phyloP scores from a whole-genome alignment of 805 yeast genomes.

The Myxozyma monticola region DNA sequence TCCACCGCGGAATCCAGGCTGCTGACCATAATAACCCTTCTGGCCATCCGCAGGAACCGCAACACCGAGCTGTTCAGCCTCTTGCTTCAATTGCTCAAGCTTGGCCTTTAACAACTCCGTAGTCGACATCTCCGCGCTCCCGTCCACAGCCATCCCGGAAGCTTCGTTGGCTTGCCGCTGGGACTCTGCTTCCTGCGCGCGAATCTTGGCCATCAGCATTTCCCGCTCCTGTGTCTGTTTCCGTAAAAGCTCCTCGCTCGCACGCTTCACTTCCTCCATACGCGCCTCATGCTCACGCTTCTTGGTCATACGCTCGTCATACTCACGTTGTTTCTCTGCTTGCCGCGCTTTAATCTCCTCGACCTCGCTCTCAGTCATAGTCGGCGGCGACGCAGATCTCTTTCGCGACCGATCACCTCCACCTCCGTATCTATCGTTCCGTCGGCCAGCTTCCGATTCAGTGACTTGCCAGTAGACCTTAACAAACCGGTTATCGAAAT shows the following conservation, averaged over 20 bases:
- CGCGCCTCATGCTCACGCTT: constrained; percentile 40
- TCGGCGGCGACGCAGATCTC: constrained; percentile 31
- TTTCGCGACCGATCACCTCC: constrained; percentile 4
- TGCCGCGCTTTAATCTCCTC: constrained; percentile 44
- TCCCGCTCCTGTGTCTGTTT: constrained; percentile 40
- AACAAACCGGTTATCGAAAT: constrained; percentile 51
- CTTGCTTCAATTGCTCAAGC: constrained; percentile 39
- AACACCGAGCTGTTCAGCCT: constrained; percentile 39
- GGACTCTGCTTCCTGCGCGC: constrained; percentile 28
- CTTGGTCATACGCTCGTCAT: constrained; percentile 43
- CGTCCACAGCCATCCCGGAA: background rate
- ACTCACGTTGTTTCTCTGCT: constrained; percentile 44
- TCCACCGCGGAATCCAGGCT: constrained; percentile 24
- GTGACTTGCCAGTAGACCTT: constrained; percentile 47
- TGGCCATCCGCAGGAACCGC: constrained; percentile 18
- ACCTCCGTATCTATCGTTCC: background rate
- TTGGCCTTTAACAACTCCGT: constrained; percentile 39
- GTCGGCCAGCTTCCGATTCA: constrained; percentile 13
- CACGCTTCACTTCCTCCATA: constrained; percentile 38
- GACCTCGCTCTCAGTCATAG: constrained; percentile 37
- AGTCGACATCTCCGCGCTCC: background rate
- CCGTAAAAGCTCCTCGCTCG: constrained; percentile 42
- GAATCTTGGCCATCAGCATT: constrained; percentile 28
- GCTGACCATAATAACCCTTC: constrained; percentile 10
- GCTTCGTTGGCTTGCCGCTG: background rate